Conservation (phyloP, 805 yeast genomes). For the Suhomyces prunicola region DNA sequence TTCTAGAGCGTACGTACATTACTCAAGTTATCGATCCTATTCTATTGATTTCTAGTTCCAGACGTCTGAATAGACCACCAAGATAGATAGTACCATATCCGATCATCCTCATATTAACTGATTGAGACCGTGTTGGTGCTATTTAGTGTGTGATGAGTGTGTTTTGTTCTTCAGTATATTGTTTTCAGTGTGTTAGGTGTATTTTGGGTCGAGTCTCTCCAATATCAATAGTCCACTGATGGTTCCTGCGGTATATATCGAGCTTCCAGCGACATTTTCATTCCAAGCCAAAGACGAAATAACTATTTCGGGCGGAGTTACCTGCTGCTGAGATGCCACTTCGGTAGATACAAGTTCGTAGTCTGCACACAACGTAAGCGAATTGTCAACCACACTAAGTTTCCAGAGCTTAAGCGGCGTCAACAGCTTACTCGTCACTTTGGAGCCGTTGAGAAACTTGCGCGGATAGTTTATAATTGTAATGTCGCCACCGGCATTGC, state of each 20-base stretch:
- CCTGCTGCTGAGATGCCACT: conserved; percentile 22
- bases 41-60: no score
- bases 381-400: conserved; percentile 10
- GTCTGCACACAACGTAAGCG: conserved; percentile 21
- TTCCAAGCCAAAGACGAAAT: conserved; percentile 59
- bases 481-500: conserved; percentile 36
- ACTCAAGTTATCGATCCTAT: no score
- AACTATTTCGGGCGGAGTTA: conserved; percentile 49
- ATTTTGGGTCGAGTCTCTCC: no score
- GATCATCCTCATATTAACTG: no score
- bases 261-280: conserved; percentile 39
- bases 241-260: conserved; percentile 53
- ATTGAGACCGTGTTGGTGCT: no score
- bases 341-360: conserved; percentile 31
- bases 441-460: conserved; percentile 33
- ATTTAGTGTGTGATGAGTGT: no score
- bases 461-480: conserved; percentile 36
- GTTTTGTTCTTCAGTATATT: no score
- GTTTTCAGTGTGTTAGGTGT: no score
- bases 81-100: no score
- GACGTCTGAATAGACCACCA: no score
- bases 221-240: conserved; percentile 50
- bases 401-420: conserved; percentile 41
- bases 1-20: no score
- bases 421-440: conserved; percentile 35